Percentiles rank a stretch among this genome's conserved stretches.
Evolutionary conservation across 2,329 filamentous ascomycete species (phyloP).

Genomic region (Didymella keratinophila): DNA sequence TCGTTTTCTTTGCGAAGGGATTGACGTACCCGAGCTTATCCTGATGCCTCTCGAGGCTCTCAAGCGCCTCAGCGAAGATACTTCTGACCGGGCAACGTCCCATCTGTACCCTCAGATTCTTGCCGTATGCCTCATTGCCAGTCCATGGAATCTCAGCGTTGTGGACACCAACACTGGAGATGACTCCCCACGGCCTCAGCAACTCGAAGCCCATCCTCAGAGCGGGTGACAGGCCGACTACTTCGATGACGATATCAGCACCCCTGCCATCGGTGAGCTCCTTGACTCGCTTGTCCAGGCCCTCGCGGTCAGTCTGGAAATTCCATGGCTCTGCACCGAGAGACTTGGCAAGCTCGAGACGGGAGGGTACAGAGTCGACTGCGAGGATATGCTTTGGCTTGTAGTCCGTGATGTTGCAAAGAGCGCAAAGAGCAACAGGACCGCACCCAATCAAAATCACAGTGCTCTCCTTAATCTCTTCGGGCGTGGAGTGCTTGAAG

Average conservation of each 20-base stretch:
- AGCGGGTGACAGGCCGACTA: conserved; percentile 58
- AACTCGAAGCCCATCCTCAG: conserved; percentile 59
- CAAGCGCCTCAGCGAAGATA: conserved; percentile 59
- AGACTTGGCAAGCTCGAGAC: conserved; percentile 74
- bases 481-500: conserved; percentile 67
- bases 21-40: conserved; percentile 55
- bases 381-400: conserved; percentile 79
- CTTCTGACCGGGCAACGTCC: conserved; percentile 59
- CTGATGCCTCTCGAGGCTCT: conserved; percentile 57
- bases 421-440: conserved; percentile 78
- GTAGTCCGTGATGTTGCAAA: conserved; percentile 78
- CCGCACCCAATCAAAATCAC: conserved; percentile 87
- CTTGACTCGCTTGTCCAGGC: conserved; percentile 72
- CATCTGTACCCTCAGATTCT: conserved; percentile 60
- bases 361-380: conserved; percentile 77
- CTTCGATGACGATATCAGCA: conserved; percentile 79
- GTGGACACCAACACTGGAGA: conserved; percentile 59
- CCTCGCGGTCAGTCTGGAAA: conserved; percentile 71
- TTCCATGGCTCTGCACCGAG: conserved; percentile 86
- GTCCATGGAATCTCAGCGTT: conserved; percentile 59
- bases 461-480: conserved; percentile 70
- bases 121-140: conserved; percentile 59
- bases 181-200: conserved; percentile 59
- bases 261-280: conserved; percentile 81
- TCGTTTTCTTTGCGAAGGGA: neutral